A percentile compares a stretch with the other conserved stretches of the same genome.
phyloP scores from a whole-genome alignment of 228 moss, liverwort and hornwort genomes.

The Sphagnum magellanicum region DNA sequence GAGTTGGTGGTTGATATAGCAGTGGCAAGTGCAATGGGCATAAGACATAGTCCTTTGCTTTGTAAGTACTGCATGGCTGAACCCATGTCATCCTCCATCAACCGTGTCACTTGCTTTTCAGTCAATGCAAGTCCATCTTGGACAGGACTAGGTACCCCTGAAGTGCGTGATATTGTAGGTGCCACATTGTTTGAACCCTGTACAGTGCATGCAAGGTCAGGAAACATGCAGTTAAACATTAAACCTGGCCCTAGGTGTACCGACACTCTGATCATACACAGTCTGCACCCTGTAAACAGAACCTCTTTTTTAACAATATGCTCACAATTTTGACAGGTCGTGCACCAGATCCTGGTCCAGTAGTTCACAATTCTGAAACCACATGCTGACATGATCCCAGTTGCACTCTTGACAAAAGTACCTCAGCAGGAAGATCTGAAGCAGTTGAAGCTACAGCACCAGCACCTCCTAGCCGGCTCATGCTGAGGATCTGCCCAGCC shows the following conservation, averaged over 20 bases:
- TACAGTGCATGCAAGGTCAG: no score
- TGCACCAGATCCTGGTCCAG: not conserved
- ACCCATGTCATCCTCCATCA: conserved; percentile 60
- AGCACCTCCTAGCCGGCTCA: conserved; percentile 55
- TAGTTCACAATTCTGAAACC: not conserved
- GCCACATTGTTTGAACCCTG: conserved; percentile 18
- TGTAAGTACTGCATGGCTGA: conserved; percentile 53
- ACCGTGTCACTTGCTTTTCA: conserved; percentile 44
- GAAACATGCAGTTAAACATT: no score
- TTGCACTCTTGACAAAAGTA: conserved; percentile 7
- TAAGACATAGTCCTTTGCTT: conserved; percentile 45
- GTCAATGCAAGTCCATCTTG: conserved; percentile 49
- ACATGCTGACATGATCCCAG: not conserved
- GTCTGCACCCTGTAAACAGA: not conserved
- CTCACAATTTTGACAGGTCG: not conserved
- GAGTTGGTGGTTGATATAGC: conserved; percentile 42
- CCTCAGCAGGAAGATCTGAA: conserved; percentile 53
- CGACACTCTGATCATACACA: no score
- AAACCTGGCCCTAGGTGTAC: not conserved
- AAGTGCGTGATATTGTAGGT: conserved; percentile 28
- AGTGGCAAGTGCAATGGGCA: conserved; percentile 51
- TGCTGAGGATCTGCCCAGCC: conserved; percentile 36
- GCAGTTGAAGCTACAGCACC: conserved; percentile 49
- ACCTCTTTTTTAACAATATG: not conserved
- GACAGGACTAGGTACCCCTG: conserved; percentile 30